Conservation (phyloP, 208 protist species). For the Trypanosoma scelopori region DNA sequence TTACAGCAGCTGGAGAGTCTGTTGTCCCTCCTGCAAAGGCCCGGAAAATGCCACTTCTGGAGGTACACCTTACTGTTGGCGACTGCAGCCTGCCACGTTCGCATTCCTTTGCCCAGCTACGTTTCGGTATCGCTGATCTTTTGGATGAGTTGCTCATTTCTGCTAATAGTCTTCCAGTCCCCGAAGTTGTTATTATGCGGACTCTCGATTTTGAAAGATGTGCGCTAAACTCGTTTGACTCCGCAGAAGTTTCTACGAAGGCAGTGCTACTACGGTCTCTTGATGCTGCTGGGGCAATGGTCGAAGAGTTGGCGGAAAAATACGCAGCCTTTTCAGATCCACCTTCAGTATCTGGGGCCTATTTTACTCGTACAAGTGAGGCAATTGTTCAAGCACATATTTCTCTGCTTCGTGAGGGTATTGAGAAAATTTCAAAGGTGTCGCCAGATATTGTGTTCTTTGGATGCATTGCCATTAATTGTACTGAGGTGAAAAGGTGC, state of each 20-base stretch:
- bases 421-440: conserved; percentile 42
- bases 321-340: conserved; percentile 57
- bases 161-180: conserved; percentile 58
- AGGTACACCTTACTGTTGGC: conserved; percentile 52
- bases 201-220: conserved; percentile 50
- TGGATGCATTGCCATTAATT: conserved; percentile 73
- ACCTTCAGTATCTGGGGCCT: conserved; percentile 38
- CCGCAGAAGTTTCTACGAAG: conserved; percentile 19
- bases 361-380: conserved; percentile 30
- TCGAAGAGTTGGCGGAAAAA: conserved; percentile 44
- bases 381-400: conserved; percentile 42
- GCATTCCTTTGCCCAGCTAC: conserved; percentile 54
- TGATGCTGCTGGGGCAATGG: conserved; percentile 34
- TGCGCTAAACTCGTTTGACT: conserved; percentile 33
- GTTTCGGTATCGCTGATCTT: conserved; percentile 63
- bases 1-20: conserved; percentile 26
- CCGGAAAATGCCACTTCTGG: conserved; percentile 43
- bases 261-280: conserved; percentile 23
- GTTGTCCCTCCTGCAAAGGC: conserved; percentile 34
- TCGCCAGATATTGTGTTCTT: conserved; percentile 71
- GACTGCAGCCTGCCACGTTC: conserved; percentile 57
- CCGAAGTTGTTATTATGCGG: conserved; percentile 57
- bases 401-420: conserved; percentile 35
- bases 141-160: conserved; percentile 56
- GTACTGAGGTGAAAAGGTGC: conserved; percentile 47